Conservation (phyloP, 176 grass and related monocot species). For the Phoenix dactylifera region DNA sequence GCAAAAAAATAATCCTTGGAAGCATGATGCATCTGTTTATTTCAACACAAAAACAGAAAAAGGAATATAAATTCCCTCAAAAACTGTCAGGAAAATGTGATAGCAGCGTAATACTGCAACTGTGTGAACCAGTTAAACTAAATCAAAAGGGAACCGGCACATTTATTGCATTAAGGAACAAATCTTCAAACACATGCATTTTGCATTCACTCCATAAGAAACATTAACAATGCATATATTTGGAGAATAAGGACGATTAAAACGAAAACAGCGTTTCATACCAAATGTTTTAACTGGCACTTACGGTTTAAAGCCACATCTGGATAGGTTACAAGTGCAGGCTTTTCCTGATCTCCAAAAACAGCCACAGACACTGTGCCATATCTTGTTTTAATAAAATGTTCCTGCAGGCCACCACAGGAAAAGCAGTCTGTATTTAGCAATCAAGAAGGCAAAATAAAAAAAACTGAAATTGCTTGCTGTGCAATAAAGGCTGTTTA, state of each 20-base stretch:
- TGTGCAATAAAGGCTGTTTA: no score
- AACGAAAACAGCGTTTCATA: no score
- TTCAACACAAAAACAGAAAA: neutral
- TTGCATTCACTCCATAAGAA: no score
- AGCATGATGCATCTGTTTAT: conserved; percentile 15
- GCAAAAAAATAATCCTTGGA: conserved; percentile 22
- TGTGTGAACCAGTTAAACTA: no score
- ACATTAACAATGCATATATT: no score
- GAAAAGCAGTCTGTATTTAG: neutral
- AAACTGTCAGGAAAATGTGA: no score
- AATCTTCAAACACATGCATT: no score
- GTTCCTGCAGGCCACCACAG: conserved; percentile 3
- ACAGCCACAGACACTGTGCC: conserved; percentile 8
- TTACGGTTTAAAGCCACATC: conserved; percentile 24
- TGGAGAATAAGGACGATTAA: no score
- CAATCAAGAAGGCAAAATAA: neutral
- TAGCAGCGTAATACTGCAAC: no score
- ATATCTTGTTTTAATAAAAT: conserved; percentile 11
- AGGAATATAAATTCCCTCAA: neutral
- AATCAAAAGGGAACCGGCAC: no score
- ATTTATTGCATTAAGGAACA: no score
- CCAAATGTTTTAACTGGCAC: neutral
- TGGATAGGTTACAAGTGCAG: conserved; percentile 15
- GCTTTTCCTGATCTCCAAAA: conserved; percentile 12
- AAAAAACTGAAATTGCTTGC: neutral